Evolutionary conservation across 2,329 filamentous ascomycete species (phyloP).

Genomic region (Trichoderma afroharzianum): DNA sequence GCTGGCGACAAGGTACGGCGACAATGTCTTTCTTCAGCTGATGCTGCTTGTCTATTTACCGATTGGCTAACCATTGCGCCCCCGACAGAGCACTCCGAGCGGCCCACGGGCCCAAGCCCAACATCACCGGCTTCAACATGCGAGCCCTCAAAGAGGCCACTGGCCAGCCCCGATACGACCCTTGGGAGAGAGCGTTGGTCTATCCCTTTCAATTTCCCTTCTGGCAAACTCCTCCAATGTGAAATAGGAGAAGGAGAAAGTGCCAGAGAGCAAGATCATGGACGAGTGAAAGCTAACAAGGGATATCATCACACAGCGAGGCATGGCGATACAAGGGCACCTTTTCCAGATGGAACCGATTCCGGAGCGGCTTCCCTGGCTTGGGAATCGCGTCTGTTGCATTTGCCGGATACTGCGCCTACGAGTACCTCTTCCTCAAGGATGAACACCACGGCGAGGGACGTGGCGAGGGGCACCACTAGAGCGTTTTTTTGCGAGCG

Average conservation of each 20-base stretch:
- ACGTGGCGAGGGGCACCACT: slow-evolving; percentile 60
- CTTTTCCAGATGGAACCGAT: slow-evolving; percentile 85
- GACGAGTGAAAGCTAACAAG: not conserved
- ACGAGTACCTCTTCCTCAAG: slow-evolving; percentile 82
- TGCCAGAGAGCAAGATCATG: not conserved
- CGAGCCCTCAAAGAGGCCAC: slow-evolving; percentile 72
- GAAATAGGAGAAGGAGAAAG: not conserved
- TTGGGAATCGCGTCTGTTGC: slow-evolving; percentile 89
- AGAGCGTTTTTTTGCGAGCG: slow-evolving; percentile 20
- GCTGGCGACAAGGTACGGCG: slow-evolving; percentile 39
- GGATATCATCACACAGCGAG: slow-evolving; percentile 59
- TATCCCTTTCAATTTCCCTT: not conserved
- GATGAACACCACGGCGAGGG: slow-evolving; percentile 57
- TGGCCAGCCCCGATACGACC: slow-evolving; percentile 60
- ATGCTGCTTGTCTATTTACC: not conserved
- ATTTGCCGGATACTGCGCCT: slow-evolving; percentile 84
- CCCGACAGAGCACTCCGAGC: slow-evolving; percentile 45
- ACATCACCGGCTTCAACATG: slow-evolving; percentile 91
- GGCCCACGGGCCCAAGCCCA: slow-evolving; percentile 56
- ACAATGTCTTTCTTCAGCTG: not conserved
- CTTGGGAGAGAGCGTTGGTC: slow-evolving; percentile 63
- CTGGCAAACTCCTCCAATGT: not conserved
- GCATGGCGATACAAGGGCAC: slow-evolving; percentile 89
- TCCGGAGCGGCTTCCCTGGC: slow-evolving; percentile 82
- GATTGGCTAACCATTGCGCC: slow-evolving; percentile 4